Evolutionary conservation across 2,329 filamentous ascomycete species (phyloP), one percentile per base, ranked within the genome.

Genomic region (Trichoderma asperellum): DNA sequence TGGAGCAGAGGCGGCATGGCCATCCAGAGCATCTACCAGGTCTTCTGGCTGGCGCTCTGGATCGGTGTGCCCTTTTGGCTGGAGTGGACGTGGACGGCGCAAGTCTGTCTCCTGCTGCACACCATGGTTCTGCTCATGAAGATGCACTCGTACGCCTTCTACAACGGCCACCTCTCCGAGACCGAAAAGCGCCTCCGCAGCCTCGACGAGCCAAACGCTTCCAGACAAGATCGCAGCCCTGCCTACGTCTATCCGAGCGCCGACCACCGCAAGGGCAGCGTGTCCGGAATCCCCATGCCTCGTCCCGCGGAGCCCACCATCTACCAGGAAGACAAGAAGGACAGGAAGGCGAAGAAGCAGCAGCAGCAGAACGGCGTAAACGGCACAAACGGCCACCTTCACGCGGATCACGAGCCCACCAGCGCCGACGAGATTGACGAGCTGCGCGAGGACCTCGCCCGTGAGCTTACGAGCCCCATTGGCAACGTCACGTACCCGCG

Each of bases 121-220:
- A 91, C 94, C 55, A 89, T 99, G 81, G 91, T 93, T 8, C 85
- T 99, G 24, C 89, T 97, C 62, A 99, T 99, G 96, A 99, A 99
- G 84, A 96, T 98, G 89, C 96, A 99, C 79, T 97, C 94, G 6
- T 99, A 97, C 77, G 92, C 93, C 29, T 99, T 98, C 80, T 99
- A 99, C 83, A 98, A 97, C 75, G 96, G 96, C 12, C 96, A 99
- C 79, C 85, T 99, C 18, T 92, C 91, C 73, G 93, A 96, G 79
- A 96, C 93, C 0, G 88, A 96, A 79, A 90, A 91, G 77, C 90
- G 93, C 12, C 85, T 99, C 14, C 88, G 87, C 68, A 89, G 89
- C 52, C 89, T 99, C 40, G 96, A 99, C 79, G 81, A 87, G 68
- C 93, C 94, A 1, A 81, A 87, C 68, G 93, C 94, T 2, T 88